Evolutionary conservation across 306 rosid species (phyloP).

Genomic region (Sicyos edulis): DNA sequence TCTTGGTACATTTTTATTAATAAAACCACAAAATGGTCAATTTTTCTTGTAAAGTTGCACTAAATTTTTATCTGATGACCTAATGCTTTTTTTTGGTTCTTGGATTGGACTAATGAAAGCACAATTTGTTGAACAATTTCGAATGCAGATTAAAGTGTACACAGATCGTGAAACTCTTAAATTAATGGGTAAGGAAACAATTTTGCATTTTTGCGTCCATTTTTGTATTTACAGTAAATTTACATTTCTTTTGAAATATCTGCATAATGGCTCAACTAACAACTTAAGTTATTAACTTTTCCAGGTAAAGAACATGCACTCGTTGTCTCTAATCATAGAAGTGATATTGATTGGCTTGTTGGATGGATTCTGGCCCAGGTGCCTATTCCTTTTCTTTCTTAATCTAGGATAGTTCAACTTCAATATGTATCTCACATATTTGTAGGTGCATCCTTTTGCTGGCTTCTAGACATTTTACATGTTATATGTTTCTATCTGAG

Average conservation of each 20-base stretch:
- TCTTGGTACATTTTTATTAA: not conserved
- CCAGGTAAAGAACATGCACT: constrained; percentile 93
- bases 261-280: constrained; percentile 13
- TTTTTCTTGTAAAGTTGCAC: not conserved
- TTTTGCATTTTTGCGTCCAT: not conserved
- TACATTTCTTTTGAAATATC: constrained; percentile 3
- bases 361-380: constrained; percentile 95
- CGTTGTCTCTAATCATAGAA: constrained; percentile 69
- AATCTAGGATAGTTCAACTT: constrained; percentile 17
- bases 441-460: constrained; percentile 9
- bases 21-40: not conserved
- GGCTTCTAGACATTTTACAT: not conserved
- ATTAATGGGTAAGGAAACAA: constrained; percentile 58
- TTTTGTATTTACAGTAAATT: constrained; percentile 16
- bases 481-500: constrained; percentile 9
- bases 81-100: not conserved
- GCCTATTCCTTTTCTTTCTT: constrained; percentile 23
- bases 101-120: constrained; percentile 19
- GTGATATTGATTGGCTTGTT: too few species aligned
- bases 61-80: not conserved
- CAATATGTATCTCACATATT: not conserved
- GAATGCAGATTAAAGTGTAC: constrained; percentile 61
- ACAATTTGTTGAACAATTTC: constrained; percentile 29
- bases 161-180: constrained; percentile 61
- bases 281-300: constrained; percentile 24